These are phyloP conservation scores for Kandelia obovata DNA, from an alignment of 345 rosid genomes.

Conservation along the genomic window DNA sequence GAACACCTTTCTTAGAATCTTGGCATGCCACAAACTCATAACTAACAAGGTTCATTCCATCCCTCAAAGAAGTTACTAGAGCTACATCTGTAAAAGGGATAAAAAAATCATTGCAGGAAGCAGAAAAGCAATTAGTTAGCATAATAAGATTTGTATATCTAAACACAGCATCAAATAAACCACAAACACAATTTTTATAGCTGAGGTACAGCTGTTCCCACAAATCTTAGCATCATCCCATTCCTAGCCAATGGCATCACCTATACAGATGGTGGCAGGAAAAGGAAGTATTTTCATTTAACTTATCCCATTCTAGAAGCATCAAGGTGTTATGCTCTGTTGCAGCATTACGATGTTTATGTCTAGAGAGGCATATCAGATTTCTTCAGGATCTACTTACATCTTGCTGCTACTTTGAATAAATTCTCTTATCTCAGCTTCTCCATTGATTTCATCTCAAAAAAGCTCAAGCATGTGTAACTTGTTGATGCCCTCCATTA, in stretches of 20 bases:
- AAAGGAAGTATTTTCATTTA: not conserved
- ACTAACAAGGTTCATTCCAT: conserved; percentile 99
- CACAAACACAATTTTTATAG: not conserved
- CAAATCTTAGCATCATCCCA: not conserved
- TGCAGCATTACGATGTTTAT: no score
- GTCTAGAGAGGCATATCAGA: no score
- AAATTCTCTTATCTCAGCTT: no score
- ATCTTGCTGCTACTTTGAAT: no score
- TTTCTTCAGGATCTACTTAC: no score
- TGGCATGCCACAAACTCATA: conserved; percentile 99
- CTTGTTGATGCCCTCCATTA: no score
- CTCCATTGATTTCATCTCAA: no score
- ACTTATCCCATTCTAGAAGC: not conserved
- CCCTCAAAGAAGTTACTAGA: conserved; percentile 95
- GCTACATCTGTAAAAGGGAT: conserved; percentile 65
- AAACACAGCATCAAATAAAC: not conserved
- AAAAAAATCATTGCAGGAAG: conserved; percentile 8
- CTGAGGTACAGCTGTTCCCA: not conserved
- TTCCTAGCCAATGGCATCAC: not conserved
- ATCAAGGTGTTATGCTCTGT: not conserved
- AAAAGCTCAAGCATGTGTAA: no score
- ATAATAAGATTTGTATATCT: not conserved
- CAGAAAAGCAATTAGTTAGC: not conserved
- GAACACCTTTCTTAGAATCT: conserved; percentile 94
- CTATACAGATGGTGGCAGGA: not conserved